Evolutionary conservation across 2,329 filamentous ascomycete species (phyloP), one percentile per base, ranked within the genome.

Genomic region (Phialocephala sp.): DNA sequence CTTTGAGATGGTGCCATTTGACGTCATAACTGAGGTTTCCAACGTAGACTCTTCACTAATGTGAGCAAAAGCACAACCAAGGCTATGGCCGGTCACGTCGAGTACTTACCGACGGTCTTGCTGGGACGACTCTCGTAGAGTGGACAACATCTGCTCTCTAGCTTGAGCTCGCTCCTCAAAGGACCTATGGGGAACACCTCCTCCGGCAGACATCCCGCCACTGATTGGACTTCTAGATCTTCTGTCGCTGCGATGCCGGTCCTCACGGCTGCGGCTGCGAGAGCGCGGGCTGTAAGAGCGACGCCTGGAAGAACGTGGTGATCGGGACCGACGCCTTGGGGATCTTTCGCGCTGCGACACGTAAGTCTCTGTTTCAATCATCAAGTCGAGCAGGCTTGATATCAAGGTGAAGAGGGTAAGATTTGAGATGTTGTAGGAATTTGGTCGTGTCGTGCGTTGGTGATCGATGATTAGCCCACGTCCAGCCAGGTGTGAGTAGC

Each of bases 1-100:
- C 95, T 85, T 99, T 99, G 70, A 99, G 88, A 77, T 98, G 95
- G 84, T 98, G 94, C 95, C 95, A 99, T 85, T 99, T 99, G 80
- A 99, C 95, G 85, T 99, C 95, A 84, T 99, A 99, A 59, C 94
- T 95, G 74, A 99, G 87, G 79, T 99, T 99, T 81, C 95, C 95
- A 79, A 99, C 95, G 80, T 99, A 99, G 87, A 99, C 95, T 73
- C 69, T 71, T 59, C 11, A 61, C n/a, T 41, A 56, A 12, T 20
- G 59, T 66, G 50, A 68, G 62, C 56, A 22, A 47, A 54, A 36
- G 18, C 2, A 14, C 22, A 14, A 4, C 22, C 6, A 22, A 8
- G 24, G 36, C 12, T 20, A 22, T 32, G n/a, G 2, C n/a, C 8
- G 18, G 37, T 20, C n/a, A n/a, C n/a, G n/a, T n/a, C 22, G 27